These are phyloP conservation scores for Gossypium australe DNA, from an alignment of 345 rosid species.

Conservation along the genomic window DNA sequence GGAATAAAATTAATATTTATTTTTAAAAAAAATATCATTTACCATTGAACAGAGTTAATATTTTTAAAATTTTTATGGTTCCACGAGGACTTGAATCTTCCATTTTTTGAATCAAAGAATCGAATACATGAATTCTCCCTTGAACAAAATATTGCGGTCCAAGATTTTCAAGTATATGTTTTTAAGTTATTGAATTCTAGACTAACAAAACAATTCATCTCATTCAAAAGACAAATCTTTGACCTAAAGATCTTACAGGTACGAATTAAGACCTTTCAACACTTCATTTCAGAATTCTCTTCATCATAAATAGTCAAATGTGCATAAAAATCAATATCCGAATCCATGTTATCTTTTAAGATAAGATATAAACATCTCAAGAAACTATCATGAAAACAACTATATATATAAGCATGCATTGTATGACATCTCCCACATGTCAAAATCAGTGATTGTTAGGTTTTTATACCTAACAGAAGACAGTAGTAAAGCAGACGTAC, in stretches of 20 bases:
- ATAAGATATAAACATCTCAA: neutral
- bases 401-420: neutral
- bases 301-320: neutral
- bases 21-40: too few species aligned
- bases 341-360: neutral
- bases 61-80: too few species aligned
- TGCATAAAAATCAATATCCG: neutral
- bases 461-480: slow-evolving; percentile 27
- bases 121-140: too few species aligned
- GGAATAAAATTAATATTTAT: too few species aligned
- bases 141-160: too few species aligned
- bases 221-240: slow-evolving; percentile 51
- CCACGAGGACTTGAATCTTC: too few species aligned
- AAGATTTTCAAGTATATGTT: too few species aligned
- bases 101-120: too few species aligned
- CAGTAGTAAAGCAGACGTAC: neutral
- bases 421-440: slow-evolving; percentile 24
- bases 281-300: neutral
- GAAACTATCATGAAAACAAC: slow-evolving; percentile 31
- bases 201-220: neutral
- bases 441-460: slow-evolving; percentile 34
- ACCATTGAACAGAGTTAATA: too few species aligned
- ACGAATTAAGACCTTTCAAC: slow-evolving; percentile 16
- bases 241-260: slow-evolving; percentile 47
- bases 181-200: slow-evolving; percentile 7